These are phyloP conservation scores for Tillandsia fasciculata DNA, from an alignment of 176 grass and related monocot species.

Conservation along the genomic window DNA sequence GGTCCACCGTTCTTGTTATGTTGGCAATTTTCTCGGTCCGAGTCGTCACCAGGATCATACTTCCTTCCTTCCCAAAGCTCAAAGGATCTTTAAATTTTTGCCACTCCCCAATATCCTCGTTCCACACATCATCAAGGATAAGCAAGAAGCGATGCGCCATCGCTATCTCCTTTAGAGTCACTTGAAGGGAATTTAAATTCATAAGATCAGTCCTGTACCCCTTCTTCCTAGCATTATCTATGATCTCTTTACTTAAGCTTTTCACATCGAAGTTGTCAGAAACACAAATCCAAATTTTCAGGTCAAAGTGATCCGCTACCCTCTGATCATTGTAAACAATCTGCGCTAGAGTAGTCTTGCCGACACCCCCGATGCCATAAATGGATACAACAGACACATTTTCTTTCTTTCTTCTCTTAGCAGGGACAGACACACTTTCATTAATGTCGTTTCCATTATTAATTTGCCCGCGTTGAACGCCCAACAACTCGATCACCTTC, in stretches of 20 bases:
- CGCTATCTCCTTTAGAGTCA: conserved; percentile 6
- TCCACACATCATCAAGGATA: conserved; percentile 43
- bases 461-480: background rate
- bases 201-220: background rate
- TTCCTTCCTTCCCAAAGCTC: conserved; percentile 1
- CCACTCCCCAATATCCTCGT: conserved; percentile 22
- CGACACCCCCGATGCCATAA: background rate
- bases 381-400: background rate
- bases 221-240: background rate
- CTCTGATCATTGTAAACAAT: background rate
- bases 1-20: background rate
- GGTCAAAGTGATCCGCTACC: background rate
- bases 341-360: background rate
- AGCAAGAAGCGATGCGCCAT: conserved; percentile 15
- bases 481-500: background rate
- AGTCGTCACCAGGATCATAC: conserved; percentile 44
- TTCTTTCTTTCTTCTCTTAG: conserved; percentile 11
- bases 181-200: conserved; percentile 20
- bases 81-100: conserved; percentile 35
- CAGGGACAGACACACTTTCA: background rate
- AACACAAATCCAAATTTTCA: background rate
- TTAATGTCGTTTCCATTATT: background rate
- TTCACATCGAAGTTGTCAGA: background rate
- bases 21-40: conserved; percentile 9
- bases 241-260: background rate